Percentiles rank a stretch among this genome's conserved stretches.
These are phyloP conservation scores for Astraeus odoratus DNA, from an alignment of 768 basidiomycete species.

Conservation along the genomic window DNA sequence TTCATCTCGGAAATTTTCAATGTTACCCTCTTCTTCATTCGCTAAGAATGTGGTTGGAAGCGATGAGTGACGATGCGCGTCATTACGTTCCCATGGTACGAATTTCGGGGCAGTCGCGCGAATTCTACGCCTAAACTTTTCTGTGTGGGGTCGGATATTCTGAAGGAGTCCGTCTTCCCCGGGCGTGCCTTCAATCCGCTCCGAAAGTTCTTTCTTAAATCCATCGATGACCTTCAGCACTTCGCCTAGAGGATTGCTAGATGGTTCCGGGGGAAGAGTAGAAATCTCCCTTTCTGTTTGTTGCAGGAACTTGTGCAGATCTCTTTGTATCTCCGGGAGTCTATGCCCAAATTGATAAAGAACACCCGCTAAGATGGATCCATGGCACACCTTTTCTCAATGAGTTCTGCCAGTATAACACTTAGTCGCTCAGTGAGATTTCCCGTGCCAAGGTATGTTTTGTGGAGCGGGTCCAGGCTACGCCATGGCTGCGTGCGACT, in stretches of 20 bases:
- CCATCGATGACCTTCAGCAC: constrained; percentile 40
- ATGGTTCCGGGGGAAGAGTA: constrained; percentile 44
- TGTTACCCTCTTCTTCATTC: constrained; percentile 36
- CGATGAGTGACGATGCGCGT: neutral
- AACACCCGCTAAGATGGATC: neutral
- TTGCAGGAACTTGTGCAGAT: constrained; percentile 41
- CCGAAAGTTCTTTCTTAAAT: constrained; percentile 41
- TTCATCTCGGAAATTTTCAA: no score
- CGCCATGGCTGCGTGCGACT: constrained; percentile 30
- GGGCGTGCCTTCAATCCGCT: constrained; percentile 47
- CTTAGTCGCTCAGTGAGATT: constrained; percentile 55
- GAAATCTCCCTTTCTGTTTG: constrained; percentile 29
- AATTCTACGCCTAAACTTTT: constrained; percentile 41
- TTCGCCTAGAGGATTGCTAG: constrained; percentile 49
- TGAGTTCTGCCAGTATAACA: constrained; percentile 52
- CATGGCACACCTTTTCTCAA: constrained; percentile 47
- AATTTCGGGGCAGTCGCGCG: constrained; percentile 53
- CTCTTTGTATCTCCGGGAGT: constrained; percentile 55
- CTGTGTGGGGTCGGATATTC: constrained; percentile 41
- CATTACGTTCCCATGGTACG: constrained; percentile 35
- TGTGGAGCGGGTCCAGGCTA: constrained; percentile 39
- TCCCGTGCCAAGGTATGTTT: constrained; percentile 47
- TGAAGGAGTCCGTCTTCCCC: constrained; percentile 51
- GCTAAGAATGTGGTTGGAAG: constrained; percentile 26
- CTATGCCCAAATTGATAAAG: constrained; percentile 28